phyloP scores from a whole-genome alignment of 495 filamentous ascomycete genomes.

The Cryomyces minteri region DNA sequence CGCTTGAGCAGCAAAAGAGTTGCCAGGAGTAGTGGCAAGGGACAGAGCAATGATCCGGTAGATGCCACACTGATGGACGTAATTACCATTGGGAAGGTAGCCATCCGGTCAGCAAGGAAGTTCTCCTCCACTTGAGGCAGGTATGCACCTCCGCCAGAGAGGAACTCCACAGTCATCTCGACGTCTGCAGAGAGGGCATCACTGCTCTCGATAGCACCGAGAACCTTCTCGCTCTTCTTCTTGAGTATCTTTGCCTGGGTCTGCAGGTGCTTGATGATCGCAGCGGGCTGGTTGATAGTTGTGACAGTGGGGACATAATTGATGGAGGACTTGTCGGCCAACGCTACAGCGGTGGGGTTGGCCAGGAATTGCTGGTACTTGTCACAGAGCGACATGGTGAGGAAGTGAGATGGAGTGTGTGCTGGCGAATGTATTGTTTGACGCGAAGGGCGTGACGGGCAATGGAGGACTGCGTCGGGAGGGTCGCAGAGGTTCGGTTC shows the following conservation, averaged over 20 bases:
- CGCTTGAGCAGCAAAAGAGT: neutral
- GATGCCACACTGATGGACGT: neutral
- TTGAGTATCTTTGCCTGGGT: constrained; percentile 47
- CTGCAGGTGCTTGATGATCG: constrained; percentile 61
- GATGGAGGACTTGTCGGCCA: constrained; percentile 55
- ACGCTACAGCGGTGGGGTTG: constrained; percentile 40
- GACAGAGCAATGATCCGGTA: neutral
- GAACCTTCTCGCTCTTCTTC: constrained; percentile 58
- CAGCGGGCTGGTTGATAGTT: constrained; percentile 43
- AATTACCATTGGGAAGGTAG: constrained; percentile 68
- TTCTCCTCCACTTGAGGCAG: constrained; percentile 87
- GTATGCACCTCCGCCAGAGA: constrained; percentile 65
- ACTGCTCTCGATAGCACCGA: constrained; percentile 51
- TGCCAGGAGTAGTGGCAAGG: no score
- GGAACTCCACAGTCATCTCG: constrained; percentile 70
- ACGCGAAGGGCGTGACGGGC: neutral
- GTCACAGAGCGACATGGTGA: constrained; percentile 42
- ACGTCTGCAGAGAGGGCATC: constrained; percentile 56
- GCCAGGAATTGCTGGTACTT: constrained; percentile 66
- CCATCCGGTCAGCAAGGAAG: constrained; percentile 69
- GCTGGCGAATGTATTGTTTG: no score
- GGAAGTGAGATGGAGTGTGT: neutral
- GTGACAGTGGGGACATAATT: constrained; percentile 88
- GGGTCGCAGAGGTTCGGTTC: no score
- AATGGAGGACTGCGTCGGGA: neutral